phyloP scores from a whole-genome alignment of 2,329 filamentous ascomycete genomes.

The Fusarium temperatum region DNA sequence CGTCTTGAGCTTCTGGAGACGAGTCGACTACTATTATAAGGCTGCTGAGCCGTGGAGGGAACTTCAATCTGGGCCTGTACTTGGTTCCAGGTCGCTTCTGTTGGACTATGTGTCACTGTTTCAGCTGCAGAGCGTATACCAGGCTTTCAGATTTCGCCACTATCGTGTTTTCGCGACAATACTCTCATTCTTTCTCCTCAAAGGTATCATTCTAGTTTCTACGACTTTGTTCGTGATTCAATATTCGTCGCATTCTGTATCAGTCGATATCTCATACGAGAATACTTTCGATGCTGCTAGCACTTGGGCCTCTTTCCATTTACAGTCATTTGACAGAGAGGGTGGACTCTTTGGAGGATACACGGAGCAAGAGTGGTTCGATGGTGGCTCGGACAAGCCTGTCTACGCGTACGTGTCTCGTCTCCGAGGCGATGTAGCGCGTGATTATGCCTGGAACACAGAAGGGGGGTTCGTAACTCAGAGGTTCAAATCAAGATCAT shows the following conservation, averaged over 20 bases:
- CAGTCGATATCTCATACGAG: not conserved
- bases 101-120: not conserved
- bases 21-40: not conserved
- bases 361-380: too few species aligned
- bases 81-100: not conserved
- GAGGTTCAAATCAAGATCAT: rapidly evolving
- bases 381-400: not conserved
- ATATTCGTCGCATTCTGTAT: not conserved
- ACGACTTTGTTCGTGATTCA: not conserved
- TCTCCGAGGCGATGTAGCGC: not conserved
- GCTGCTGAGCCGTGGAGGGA: not conserved
- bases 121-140: not conserved
- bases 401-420: not conserved
- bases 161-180: not conserved
- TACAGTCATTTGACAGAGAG: too few species aligned
- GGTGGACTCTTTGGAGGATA: too few species aligned
- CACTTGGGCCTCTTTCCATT: not conserved
- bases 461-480: rapidly evolving
- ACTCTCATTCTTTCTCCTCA: rapidly evolving
- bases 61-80: not conserved
- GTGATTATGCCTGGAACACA: not conserved
- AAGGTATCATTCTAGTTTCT: not conserved
- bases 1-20: not conserved
- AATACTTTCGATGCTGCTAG: not conserved
- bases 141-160: rapidly evolving